phyloP scores from a whole-genome alignment of 345 rosid genomes.

The Excoecaria agallocha region DNA sequence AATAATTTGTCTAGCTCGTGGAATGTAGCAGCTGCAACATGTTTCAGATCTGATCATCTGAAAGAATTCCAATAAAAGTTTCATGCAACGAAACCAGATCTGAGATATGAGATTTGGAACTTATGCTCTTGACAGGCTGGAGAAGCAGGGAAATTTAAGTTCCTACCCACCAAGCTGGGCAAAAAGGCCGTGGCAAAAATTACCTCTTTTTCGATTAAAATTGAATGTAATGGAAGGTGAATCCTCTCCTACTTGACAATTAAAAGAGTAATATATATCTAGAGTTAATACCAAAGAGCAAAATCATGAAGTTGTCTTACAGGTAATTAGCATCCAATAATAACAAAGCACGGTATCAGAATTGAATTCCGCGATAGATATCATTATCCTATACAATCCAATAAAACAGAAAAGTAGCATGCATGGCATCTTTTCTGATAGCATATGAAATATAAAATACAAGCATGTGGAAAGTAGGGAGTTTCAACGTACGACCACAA shows the following conservation, averaged over 20 bases:
- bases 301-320: not conserved
- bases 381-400: slow-evolving; percentile 8
- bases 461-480: not conserved
- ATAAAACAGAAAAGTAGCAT: slow-evolving; percentile 3
- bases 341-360: not conserved
- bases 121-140: slow-evolving; percentile 26
- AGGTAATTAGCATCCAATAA: not conserved
- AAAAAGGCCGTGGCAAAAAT: not conserved
- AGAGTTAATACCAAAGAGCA: not conserved
- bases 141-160: slow-evolving; percentile 14
- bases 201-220: not conserved
- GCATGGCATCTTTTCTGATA: not conserved
- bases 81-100: slow-evolving; percentile 23
- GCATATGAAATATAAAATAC: not conserved
- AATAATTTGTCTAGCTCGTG: slow-evolving; percentile 4
- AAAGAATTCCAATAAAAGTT: too few relatives aligned
- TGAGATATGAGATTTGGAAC: slow-evolving; percentile 12
- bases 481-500: not conserved
- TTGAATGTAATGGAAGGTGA: not conserved
- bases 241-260: not conserved
- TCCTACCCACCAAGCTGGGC: slow-evolving; percentile 18
- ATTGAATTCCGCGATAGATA: slow-evolving; percentile 6
- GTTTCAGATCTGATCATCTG: not conserved
- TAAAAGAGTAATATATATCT: not conserved
- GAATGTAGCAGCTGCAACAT: not conserved